Conservation (phyloP, 1,139 yeast genomes). For the Fermentozyma sake region DNA sequence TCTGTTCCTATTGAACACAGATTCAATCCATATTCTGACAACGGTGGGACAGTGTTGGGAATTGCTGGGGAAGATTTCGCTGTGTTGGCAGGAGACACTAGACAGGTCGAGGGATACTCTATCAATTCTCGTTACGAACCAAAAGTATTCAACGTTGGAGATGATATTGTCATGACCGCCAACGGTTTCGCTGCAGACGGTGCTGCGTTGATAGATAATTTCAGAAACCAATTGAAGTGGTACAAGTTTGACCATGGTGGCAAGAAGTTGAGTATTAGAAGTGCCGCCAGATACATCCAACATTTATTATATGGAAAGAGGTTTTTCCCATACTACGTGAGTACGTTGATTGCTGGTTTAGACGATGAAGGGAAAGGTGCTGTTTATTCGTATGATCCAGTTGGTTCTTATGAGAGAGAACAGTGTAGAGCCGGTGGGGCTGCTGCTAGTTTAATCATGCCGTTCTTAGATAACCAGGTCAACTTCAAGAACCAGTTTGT, state of each 20-base stretch:
- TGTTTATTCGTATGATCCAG: constrained; percentile 94
- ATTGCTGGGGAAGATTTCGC: constrained; percentile 98
- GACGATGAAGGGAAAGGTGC: constrained; percentile 96
- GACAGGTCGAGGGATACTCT: constrained; percentile 91
- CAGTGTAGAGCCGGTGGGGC: constrained; percentile 98
- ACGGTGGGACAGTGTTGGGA: constrained; percentile 96
- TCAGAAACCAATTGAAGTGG: constrained; percentile 82
- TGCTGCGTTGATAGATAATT: constrained; percentile 72
- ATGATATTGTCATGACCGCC: constrained; percentile 81
- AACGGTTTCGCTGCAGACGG: constrained; percentile 98
- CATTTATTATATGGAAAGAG: constrained; percentile 88
- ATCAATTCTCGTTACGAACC: constrained; percentile 93
- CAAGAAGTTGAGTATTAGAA: constrained; percentile 59
- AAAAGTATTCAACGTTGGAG: constrained; percentile 86
- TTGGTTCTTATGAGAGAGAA: constrained; percentile 95
- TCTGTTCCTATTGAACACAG: constrained; percentile 80
- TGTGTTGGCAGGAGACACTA: constrained; percentile 94
- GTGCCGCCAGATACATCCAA: constrained; percentile 90
- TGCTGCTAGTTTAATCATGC: constrained; percentile 94
- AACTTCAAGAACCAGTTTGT: constrained; percentile 87
- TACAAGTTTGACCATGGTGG: constrained; percentile 83
- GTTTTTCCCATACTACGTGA: constrained; percentile 94
- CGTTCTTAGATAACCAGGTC: constrained; percentile 95
- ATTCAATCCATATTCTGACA: constrained; percentile 93
- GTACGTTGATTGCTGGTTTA: constrained; percentile 90